Evolutionary conservation across 768 basidiomycete genomes (phyloP), one percentile per base, ranked within the genome.

Genomic region (Termitomyces sp.): DNA sequence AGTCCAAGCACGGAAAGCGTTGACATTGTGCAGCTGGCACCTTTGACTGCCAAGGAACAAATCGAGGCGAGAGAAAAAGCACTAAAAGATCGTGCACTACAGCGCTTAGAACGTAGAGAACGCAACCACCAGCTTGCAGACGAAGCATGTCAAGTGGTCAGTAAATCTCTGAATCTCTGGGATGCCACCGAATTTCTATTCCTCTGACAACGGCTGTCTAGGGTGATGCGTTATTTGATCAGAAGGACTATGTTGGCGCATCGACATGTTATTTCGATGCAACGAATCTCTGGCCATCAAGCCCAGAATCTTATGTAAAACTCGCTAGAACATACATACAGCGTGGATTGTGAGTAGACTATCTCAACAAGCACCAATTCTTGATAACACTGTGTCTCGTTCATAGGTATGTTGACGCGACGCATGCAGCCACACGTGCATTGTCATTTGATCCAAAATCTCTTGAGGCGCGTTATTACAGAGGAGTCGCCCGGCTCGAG

Each of bases 251-350:
- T 63, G 68, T 70, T 48, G 72, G 70, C 36, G 74, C 77, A 14
- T 70, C 68, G 25, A 62, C 68, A 11, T 69, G 70, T 8, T 79
- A 77, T 63, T 60, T 74, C 4, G 71, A 77, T 55, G 77, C 77
- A 36, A 67, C 66, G 1, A 63, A 63, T 4, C 62, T 67, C 8
- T 70, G 66, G 65, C n/a, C 60, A 4, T 66, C 69, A 20, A 70
- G 67, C 36, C 32, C 67, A 10, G 53, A 56, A 17, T 68, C 52
- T 29, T 67, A 70, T 59, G 15, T 64, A 15, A 68, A 66, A 37
- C 66, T 70, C 7, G 57, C 69, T 0, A 62, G 52, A 17, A 56
- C 64, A n/a, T 68, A 60, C 17, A 5, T 62, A 3, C 60, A 62
- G 50, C 45, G 64, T 45, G 49, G 65, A 51, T 51, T 46, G 60